Conservation (phyloP, 768 basidiomycete genomes). For the Rhizopogon vesiculosus region DNA sequence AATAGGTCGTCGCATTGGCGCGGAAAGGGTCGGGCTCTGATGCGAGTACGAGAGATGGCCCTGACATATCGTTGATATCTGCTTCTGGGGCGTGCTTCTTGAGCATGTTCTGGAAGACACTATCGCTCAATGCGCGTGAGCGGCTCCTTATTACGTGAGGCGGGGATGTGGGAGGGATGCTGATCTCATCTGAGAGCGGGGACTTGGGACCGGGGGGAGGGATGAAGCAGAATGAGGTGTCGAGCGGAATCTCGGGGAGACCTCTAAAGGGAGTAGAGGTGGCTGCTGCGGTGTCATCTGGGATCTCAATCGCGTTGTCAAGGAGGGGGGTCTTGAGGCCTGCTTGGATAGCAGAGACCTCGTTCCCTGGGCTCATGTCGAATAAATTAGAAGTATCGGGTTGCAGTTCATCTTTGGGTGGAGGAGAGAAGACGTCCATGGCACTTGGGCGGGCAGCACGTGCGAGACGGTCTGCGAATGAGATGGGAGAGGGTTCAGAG, state of each 20-base stretch:
- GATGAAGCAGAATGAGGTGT: conserved; percentile 56
- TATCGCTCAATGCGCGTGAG: conserved; percentile 57
- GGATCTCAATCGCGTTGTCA: conserved; percentile 33
- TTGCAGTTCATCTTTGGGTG: conserved; percentile 17
- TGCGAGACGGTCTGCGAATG: conserved; percentile 20
- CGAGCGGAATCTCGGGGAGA: not conserved
- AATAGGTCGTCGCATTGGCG: conserved; percentile 69
- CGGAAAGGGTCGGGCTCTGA: conserved; percentile 70
- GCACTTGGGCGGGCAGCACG: conserved; percentile 34
- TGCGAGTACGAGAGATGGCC: conserved; percentile 44
- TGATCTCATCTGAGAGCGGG: conserved; percentile 47
- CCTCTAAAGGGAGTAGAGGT: conserved; percentile 7
- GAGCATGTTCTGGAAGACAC: conserved; percentile 56
- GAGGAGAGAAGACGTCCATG: conserved; percentile 45
- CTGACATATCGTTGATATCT: conserved; percentile 58
- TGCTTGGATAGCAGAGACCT: conserved; percentile 42
- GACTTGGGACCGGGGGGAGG: conserved; percentile 42
- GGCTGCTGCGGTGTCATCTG: conserved; percentile 16
- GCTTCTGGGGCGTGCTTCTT: conserved; percentile 42
- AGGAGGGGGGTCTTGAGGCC: conserved; percentile 20
- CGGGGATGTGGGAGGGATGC: conserved; percentile 13
- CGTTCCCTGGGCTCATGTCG: conserved; percentile 52
- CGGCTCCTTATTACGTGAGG: conserved; percentile 34
- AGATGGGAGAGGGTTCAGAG: conserved; percentile 24
- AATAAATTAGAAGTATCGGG: conserved; percentile 48